Evolutionary conservation across 2,329 filamentous ascomycete species (phyloP), one percentile per base, ranked within the genome.

Genomic region (Verticillium nubilum): DNA sequence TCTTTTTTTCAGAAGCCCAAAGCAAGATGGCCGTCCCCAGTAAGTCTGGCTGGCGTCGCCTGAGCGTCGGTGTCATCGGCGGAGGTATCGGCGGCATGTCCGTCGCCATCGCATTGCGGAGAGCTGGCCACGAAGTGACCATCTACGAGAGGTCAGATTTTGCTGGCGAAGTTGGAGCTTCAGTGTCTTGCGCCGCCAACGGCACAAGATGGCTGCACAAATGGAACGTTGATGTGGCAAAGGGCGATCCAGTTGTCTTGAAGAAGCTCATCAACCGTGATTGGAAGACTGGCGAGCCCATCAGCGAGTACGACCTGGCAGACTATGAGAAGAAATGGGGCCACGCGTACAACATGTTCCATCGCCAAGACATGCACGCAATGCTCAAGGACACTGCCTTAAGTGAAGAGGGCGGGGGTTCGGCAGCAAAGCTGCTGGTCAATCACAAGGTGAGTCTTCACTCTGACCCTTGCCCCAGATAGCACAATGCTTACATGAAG

Each of bases 151-250:
- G 82, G 37, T 78, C 80, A 33, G 85, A 90, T 69, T 90, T 85
- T 64, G 86, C 80, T 0, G 86, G 86, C 15, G 87, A 90, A 68
- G 86, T 88, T 0, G 87, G 87, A 13, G 86, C 86, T 0, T 88
- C 86, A 0, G 80, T 89, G 0, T 86, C 83, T 0, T 89, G 86
- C 65, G 87, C 87, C 1, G 86, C 87, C 10, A 90, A 90, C 65
- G 87, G 87, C 7, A 87, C 86, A 1, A 79, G 85, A 54, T 90
- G 86, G 86, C 74, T 90, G 7, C 81, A 88, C 62, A 85, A 88
- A 69, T 90, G 87, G 87, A 76, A 76, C 0, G 85, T 90, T 1
- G 84, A 90, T 65, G 76, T 90, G 1, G 74, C 74, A 15, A 85
- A 84, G 66, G 87, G 86, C 9, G 82, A 88, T 60, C 86, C 86